These are phyloP conservation scores for Mycena alexandri DNA, from an alignment of 768 basidiomycete genomes.

Conservation along the genomic window DNA sequence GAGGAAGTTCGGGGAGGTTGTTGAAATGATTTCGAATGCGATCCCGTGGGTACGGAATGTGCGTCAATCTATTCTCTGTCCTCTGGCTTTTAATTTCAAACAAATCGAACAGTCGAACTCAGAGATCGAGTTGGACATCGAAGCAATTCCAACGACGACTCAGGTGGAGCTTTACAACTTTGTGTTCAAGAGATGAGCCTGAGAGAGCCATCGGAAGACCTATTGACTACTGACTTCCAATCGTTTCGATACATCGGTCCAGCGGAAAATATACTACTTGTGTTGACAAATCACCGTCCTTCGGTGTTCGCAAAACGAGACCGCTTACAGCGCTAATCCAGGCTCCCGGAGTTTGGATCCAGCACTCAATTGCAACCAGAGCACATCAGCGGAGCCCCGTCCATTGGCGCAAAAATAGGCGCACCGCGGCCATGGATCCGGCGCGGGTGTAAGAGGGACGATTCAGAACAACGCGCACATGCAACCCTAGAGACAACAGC, in stretches of 20 bases:
- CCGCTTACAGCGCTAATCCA: background rate
- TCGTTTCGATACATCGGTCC: no score
- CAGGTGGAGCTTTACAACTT: background rate
- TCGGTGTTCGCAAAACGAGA: no score
- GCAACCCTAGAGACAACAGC: no score
- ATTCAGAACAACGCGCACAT: background rate
- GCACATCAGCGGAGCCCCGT: constrained; percentile 10
- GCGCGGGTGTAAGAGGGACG: background rate
- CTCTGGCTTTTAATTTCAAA: background rate
- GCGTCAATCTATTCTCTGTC: background rate
- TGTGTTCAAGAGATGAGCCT: background rate
- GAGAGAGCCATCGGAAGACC: background rate
- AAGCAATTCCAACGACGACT: background rate
- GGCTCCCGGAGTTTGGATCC: constrained; percentile 3
- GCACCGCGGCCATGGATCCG: constrained; percentile 2
- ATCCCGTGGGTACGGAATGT: background rate
- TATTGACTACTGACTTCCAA: no score
- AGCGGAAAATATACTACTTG: no score
- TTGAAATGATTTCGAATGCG: no score
- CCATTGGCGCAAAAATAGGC: constrained; percentile 23
- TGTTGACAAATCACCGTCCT: no score
- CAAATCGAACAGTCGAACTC: no score
- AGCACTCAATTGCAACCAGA: background rate
- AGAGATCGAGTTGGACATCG: background rate
- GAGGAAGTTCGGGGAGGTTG: no score